Conservation (phyloP, 2,329 filamentous ascomycete species). For the Myotisia sp. region DNA sequence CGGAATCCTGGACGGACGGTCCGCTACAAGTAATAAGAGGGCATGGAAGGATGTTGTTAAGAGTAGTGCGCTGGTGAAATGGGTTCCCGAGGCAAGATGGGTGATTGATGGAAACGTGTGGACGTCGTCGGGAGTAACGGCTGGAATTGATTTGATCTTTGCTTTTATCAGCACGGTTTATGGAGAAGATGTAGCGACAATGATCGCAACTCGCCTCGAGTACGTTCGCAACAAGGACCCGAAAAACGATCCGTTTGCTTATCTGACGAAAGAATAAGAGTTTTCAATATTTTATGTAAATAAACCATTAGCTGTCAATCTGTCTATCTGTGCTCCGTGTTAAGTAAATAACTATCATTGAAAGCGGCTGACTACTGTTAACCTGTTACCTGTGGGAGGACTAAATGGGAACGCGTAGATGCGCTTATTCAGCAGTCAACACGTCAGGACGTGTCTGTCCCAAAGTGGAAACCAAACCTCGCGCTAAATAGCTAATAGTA, state of each 20-base stretch:
- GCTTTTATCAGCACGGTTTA: constrained; percentile 43
- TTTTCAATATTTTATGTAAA: no score
- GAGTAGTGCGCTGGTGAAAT: constrained; percentile 40
- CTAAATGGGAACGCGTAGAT: no score
- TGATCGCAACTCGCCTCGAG: constrained; percentile 40
- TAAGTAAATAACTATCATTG: no score
- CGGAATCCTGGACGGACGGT: constrained; percentile 45
- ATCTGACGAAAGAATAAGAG: background rate
- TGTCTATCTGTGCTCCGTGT: no score
- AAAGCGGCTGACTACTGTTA: no score
- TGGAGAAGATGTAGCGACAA: constrained; percentile 37
- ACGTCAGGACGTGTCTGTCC: no score
- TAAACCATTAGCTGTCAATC: no score
- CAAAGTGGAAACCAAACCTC: no score
- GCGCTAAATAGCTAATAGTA: no score
- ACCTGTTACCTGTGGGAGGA: no score
- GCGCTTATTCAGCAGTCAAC: no score
- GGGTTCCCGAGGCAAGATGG: constrained; percentile 50
- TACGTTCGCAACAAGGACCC: constrained; percentile 43
- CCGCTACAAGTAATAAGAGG: constrained; percentile 54
- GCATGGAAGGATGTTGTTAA: constrained; percentile 38
- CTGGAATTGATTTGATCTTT: constrained; percentile 48
- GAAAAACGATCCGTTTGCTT: constrained; percentile 41
- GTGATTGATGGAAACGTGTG: constrained; percentile 52
- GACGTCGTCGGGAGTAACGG: constrained; percentile 49